Evolutionary conservation across 2,329 filamentous ascomycete genomes (phyloP), one percentile per base, ranked within the genome.

Genomic region (Epichloe bromicola): DNA sequence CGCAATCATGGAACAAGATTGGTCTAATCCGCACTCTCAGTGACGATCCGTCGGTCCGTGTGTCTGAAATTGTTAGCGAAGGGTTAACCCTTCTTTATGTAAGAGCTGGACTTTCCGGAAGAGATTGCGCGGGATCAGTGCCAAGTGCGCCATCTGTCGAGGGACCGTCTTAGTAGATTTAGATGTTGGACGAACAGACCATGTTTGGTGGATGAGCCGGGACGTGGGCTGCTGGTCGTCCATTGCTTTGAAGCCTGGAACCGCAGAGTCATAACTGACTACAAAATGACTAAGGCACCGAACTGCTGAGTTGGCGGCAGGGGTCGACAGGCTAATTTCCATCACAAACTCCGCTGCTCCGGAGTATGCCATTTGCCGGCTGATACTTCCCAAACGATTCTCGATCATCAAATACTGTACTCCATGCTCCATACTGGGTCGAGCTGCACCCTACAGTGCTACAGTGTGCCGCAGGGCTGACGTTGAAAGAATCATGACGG

Each of bases 31-130:
- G 1, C 26, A 30, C 11, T 34, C 19, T 46, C 26, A 38, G 45
- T 30, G 38, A 46, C n/a, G 49, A 46, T 53, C 51, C 51, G 41
- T 48, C 53, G 19, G 48, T 49, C 51, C 42, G 53, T 47, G 51
- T 51, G 49, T 47, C 33, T 38, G 44, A 17, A 41, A 11, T 17
- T 36, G 19, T 40, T 46, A 36, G 44, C 39, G 45, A 30, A 26
- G 44, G 19, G 19, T 19, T 19, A 23, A 23, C 34, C 48, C 15
- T 5, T 42, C 23, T 40, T 40, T 44, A 23, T 19, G 4, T 26
- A 26, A 26, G 51, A 53, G 48, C 45, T 49, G 50, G 50, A 50
- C 44, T 48, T 36, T 12, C 14, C 42, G 46, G 49, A 37, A 48
- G 36, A 49, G 44, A 49, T 46, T 48, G 51, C 45, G 45, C 43